Base-by-base conservation (phyloP, 768 basidiomycete species). In the Naganishia vaughanmartiniae region DNA sequence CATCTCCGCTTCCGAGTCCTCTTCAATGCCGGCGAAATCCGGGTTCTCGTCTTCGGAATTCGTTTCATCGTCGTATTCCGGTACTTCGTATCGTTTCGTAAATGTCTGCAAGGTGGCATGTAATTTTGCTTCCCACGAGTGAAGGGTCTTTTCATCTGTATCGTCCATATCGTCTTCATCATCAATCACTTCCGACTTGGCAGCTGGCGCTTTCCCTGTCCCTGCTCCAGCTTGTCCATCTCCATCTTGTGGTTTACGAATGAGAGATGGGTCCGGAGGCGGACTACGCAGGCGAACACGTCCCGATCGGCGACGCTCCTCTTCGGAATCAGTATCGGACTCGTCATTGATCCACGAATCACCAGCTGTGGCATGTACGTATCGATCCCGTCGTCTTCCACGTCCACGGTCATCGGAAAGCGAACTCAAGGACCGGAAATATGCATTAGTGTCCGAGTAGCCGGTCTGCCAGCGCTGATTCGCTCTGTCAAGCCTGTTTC, bases 261-360 rank as follows among this genome's bases (percentile, higher is more conserved):
- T 12, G 12, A 36, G 34, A 36, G 34, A 36, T 12, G 34, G 36
- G 1, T 42, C 57, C 3, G 60, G 60, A 9, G 39, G 60, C 24
- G 60, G 60, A 45, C 60, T 63, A 15, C 39, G 39, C 6, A 45
- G 42, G 24, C 60, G 60, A 9, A 42, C 42, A 9, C 42, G 42
- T 42, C 42, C 15, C 42, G 42, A 42, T 9, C 42, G 42, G 5
- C 14, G 42, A 42, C 42, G 42, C 17, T 42, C 42, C 2, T 42
- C 42, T 15, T 9, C 42, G 42, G 42, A 42, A 15, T 63, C 60
- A 6, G 19, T 28, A n/a, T 63, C 60, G 21, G 60, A 63, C 26
- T 63, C 60, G 28, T 63, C 60, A 45, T 63, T 45, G 24, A 24
- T 28, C 60, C 60, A 63, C 24, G 60, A 63, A 30, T 63, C 60